phyloP scores from a whole-genome alignment of 441 rosid species.

The Arabidopsis hybrid region DNA sequence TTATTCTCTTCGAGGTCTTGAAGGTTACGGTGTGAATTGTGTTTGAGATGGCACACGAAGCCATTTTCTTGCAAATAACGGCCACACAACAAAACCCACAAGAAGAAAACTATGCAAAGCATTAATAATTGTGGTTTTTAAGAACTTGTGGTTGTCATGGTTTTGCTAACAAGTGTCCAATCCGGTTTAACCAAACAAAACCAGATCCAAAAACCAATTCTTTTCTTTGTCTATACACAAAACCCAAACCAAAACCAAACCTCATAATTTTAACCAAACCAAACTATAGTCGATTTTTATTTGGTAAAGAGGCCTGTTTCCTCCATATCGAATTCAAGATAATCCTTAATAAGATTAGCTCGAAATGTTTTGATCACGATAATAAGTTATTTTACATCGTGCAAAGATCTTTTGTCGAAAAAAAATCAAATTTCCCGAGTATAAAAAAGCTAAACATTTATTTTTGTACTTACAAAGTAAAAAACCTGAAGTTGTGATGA shows the following conservation, averaged over 20 bases:
- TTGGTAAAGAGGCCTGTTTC: neutral
- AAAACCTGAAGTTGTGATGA: constrained; percentile 25
- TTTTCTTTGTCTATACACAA: neutral
- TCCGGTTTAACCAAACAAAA: constrained; percentile 6
- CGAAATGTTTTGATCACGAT: constrained; percentile 23
- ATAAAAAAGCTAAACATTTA: constrained; percentile 19
- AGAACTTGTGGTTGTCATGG: constrained; percentile 37
- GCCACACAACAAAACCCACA: constrained; percentile 31
- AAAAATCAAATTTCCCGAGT: neutral
- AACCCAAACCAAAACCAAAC: too few relatives aligned
- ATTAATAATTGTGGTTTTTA: constrained; percentile 4
- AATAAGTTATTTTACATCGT: constrained; percentile 28
- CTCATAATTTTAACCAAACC: too few relatives aligned
- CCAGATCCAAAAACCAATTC: neutral
- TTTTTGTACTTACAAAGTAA: constrained; percentile 36
- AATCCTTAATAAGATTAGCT: neutral
- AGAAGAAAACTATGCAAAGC: constrained; percentile 8
- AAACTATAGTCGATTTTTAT: too few relatives aligned
- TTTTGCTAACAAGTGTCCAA: constrained; percentile 15
- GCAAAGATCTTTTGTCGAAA: neutral
- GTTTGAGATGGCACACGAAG: constrained; percentile 54
- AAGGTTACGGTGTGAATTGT: constrained; percentile 38
- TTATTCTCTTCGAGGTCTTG: constrained; percentile 40
- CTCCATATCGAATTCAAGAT: neutral
- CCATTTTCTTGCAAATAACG: constrained; percentile 52